A percentile compares a stretch with the other conserved stretches of the same genome.
phyloP scores from a whole-genome alignment of 257 asterid species.

The Solanum raphanifolium region DNA sequence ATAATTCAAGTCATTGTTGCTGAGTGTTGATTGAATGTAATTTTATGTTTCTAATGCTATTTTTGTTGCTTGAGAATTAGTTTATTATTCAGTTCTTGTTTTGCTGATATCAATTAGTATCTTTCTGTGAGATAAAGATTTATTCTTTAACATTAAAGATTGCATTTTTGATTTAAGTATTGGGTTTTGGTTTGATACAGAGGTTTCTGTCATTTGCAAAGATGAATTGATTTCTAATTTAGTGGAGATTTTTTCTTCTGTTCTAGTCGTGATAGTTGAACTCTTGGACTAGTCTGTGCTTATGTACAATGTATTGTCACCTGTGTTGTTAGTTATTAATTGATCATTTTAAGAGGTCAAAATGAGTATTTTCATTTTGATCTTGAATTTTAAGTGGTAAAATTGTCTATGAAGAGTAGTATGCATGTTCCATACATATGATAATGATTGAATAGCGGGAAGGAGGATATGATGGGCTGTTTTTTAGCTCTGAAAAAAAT shows the following conservation, averaged over 20 bases:
- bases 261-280: background rate
- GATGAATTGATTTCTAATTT: background rate
- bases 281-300: background rate
- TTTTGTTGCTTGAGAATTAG: background rate
- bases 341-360: background rate
- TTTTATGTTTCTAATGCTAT: background rate
- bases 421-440: background rate
- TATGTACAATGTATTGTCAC: background rate
- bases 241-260: background rate
- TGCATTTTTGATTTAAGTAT: background rate
- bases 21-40: background rate
- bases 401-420: background rate
- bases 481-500: background rate
- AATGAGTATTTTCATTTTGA: background rate
- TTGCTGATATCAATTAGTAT: background rate
- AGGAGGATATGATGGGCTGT: background rate
- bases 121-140: background rate
- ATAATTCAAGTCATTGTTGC: background rate
- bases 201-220: background rate
- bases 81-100: background rate
- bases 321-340: background rate
- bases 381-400: background rate
- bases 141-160: background rate
- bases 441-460: background rate
- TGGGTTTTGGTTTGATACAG: background rate